phyloP scores from a whole-genome alignment of 2,329 filamentous ascomycete species.

The Cylindrodendrum hubeiense region DNA sequence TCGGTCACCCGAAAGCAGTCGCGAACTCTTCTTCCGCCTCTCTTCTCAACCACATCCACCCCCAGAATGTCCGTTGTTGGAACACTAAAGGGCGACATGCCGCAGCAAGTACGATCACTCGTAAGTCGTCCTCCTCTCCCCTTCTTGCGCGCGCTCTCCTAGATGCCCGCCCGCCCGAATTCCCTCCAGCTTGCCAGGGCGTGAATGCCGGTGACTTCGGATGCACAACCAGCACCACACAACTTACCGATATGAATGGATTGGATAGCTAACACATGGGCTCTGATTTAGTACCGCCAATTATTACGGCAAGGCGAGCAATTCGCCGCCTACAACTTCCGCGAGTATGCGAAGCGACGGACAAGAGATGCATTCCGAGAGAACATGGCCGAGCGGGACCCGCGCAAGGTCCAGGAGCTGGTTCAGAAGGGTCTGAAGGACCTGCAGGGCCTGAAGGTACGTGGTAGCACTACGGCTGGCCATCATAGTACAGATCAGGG shows the following conservation, averaged over 20 bases:
- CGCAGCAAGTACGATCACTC: constrained; percentile 69
- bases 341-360: constrained; percentile 93
- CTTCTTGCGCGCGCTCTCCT: constrained; percentile 3
- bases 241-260: not conserved
- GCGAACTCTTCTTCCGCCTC: constrained; percentile 33
- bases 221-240: not conserved
- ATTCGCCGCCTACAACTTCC: constrained; percentile 96
- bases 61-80: constrained; percentile 55
- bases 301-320: constrained; percentile 87
- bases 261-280: constrained; percentile 27
- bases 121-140: constrained; percentile 54
- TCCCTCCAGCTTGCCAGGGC: not conserved
- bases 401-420: constrained; percentile 84
- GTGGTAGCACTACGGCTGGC: constrained; percentile 20
- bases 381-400: constrained; percentile 78
- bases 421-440: constrained; percentile 90
- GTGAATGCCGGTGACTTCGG: constrained; percentile 23
- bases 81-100: constrained; percentile 64
- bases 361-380: constrained; percentile 93
- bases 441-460: constrained; percentile 90
- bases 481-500: not conserved
- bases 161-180: constrained; percentile 15
- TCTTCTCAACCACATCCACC: constrained; percentile 42
- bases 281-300: constrained; percentile 80
- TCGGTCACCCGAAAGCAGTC: constrained; percentile 34